A percentile compares a stretch with the other conserved stretches of the same genome.
Conservation (phyloP, 2,329 filamentous ascomycete genomes). For the Phaeosphaeriaceae sp. region DNA sequence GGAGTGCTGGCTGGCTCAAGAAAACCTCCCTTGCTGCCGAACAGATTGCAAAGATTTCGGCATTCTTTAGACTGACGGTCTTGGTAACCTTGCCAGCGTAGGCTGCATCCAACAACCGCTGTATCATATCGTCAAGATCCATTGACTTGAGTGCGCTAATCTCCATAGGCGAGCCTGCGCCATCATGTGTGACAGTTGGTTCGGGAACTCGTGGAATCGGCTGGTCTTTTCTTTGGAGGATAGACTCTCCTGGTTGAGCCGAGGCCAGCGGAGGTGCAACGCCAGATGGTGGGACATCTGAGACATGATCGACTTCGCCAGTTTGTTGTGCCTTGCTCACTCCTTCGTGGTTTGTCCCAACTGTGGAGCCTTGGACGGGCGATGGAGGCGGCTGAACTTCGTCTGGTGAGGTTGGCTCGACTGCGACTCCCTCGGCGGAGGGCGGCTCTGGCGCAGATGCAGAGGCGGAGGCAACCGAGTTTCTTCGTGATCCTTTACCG, state of each 20-base stretch:
- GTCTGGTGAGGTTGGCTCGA: slow-evolving; percentile 39
- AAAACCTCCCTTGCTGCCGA: slow-evolving; percentile 87
- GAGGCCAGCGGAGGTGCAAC: slow-evolving; percentile 58
- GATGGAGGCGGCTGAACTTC: slow-evolving; percentile 71
- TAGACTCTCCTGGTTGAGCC: slow-evolving; percentile 84
- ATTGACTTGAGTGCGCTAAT: slow-evolving; percentile 92
- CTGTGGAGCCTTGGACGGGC: slow-evolving; percentile 77
- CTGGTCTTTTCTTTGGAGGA: slow-evolving; percentile 81
- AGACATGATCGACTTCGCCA: slow-evolving; percentile 93
- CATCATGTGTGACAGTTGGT: slow-evolving; percentile 56
- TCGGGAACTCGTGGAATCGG: slow-evolving; percentile 67
- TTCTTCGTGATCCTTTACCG: slow-evolving; percentile 42
- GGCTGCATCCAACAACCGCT: slow-evolving; percentile 88
- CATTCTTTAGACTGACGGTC: slow-evolving; percentile 95
- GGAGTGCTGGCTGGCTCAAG: slow-evolving; percentile 85
- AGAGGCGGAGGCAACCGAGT: slow-evolving; percentile 44
- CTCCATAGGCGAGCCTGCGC: slow-evolving; percentile 68
- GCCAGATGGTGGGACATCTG: slow-evolving; percentile 82
- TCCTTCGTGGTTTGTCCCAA: slow-evolving; percentile 76
- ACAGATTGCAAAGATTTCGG: slow-evolving; percentile 94
- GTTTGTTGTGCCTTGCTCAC: slow-evolving; percentile 80
- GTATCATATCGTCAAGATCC: slow-evolving; percentile 97
- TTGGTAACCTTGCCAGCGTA: slow-evolving; percentile 98
- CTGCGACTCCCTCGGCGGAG: slow-evolving; percentile 39
- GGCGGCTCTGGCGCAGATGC: slow-evolving; percentile 53